Base-by-base conservation (phyloP, 1,139 yeast genomes). In the Geotrichum australiense region DNA sequence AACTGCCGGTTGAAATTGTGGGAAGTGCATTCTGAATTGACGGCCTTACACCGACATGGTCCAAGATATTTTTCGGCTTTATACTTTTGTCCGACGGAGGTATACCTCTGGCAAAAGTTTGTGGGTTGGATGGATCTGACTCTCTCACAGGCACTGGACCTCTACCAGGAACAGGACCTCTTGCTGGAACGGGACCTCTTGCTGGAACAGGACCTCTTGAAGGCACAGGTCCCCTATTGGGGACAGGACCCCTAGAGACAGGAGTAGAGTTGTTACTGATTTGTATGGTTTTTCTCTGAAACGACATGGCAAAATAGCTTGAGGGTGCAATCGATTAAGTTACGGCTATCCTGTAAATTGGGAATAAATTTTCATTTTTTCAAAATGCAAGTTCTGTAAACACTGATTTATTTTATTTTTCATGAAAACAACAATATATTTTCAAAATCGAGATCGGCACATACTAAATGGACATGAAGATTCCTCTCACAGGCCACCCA, bases 1-100 rank as follows among this genome's bases (percentile, higher is more conserved):
- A 58, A 18, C 80, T 71, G 2, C 96, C 96, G 0, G 93, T 80
- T 0, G 96, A 83, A 0, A 80, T 69, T 1, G 87, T 76, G 1
- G 85, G 80, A 44, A 43, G 16, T 1, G 94, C 80, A 3, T 87
- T 80, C 26, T 80, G 68, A 1, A 79, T 66, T 0, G 96, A 87
- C 0, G 96, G 94, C 48, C 79, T 70, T 1, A 82, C 69, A 2
- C 82, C 86, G 0, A 78, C 76, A 53, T 77, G 80, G 27, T 41
- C 39, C 10, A 36, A 31, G 15, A 43, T 37, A 23, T 30, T 28
- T 23, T 18, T 27, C n/a, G 34, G 29, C n/a, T 11, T 5, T 26
- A 11, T n/a, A 5, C 5, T 6, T n/a, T 26, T 26, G 29, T 5
- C 30, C 30, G n/a, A n/a, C 30, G 6, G n/a, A 20, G 21, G 4